These are phyloP conservation scores for Solanum gracilifrons DNA, from an alignment of 257 asterid species.

Conservation along the genomic window DNA sequence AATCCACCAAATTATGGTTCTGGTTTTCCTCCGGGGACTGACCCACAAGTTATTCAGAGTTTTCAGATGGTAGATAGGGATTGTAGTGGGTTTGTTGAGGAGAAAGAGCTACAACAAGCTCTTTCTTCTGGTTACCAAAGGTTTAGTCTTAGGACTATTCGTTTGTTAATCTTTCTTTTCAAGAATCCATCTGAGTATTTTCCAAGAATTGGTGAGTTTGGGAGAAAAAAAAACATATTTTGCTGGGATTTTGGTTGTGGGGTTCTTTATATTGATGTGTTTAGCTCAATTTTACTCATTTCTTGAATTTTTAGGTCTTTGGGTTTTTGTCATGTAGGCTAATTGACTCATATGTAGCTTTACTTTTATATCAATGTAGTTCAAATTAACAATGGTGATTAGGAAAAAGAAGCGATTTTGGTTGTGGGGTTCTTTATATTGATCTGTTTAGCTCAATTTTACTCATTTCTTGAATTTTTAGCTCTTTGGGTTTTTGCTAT, in stretches of 20 bases:
- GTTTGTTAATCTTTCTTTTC: conserved; percentile 64
- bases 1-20: conserved; percentile 1
- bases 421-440: neutral
- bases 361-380: neutral
- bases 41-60: conserved; percentile 65
- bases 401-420: neutral
- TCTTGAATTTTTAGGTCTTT: neutral
- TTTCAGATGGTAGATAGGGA: conserved; percentile 82
- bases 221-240: neutral
- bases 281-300: neutral
- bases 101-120: conserved; percentile 61
- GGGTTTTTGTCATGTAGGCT: neutral
- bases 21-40: conserved; percentile 58
- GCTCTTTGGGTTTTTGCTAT: neutral
- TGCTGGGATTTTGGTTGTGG: neutral
- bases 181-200: conserved; percentile 37
- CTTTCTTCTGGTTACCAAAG: conserved; percentile 43
- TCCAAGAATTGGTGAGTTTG: conserved; percentile 30
- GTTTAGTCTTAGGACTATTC: conserved; percentile 58
- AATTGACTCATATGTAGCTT: neutral
- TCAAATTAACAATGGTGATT: neutral
- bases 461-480: neutral
- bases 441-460: neutral
- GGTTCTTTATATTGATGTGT: neutral
- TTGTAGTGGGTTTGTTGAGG: conserved; percentile 67